phyloP scores from a whole-genome alignment of 2,329 filamentous ascomycete genomes.

The Paecilomyces fulvus region DNA sequence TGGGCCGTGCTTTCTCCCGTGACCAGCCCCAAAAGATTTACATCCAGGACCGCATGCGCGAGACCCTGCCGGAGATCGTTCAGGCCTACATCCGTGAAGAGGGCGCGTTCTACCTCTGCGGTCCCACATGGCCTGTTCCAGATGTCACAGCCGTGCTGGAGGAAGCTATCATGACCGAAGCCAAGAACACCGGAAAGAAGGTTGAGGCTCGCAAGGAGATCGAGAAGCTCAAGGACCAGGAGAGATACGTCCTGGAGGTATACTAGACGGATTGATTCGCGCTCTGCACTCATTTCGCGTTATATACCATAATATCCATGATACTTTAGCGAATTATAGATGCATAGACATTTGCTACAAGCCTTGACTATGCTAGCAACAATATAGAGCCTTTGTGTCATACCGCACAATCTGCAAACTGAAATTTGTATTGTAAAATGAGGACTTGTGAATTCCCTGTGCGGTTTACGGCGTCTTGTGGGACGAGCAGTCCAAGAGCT shows the following conservation, averaged over 20 bases:
- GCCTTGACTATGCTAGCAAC: background rate
- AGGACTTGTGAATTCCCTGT: too few species aligned
- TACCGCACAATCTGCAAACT: background rate
- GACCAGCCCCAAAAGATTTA: conserved; percentile 99
- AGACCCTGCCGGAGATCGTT: conserved; percentile 74
- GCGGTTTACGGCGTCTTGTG: too few species aligned
- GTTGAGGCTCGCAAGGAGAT: conserved; percentile 83
- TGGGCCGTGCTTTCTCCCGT: conserved; percentile 89
- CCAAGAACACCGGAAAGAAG: conserved; percentile 61
- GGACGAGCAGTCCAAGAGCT: too few species aligned
- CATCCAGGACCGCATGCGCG: conserved; percentile 95
- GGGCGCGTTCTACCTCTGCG: conserved; percentile 93
- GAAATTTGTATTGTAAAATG: background rate
- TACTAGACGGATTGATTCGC: conserved; percentile 52
- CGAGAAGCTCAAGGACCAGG: conserved; percentile 91
- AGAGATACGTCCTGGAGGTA: conserved; percentile 91
- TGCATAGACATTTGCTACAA: background rate
- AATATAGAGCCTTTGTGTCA: background rate
- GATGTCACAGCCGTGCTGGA: conserved; percentile 90
- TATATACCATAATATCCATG: background rate
- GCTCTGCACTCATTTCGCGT: background rate
- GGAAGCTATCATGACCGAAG: conserved; percentile 78
- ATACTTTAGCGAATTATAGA: background rate
- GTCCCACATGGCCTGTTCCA: conserved; percentile 95
- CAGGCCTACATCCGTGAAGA: conserved; percentile 80